These are phyloP conservation scores for Favolaschia claudopus DNA, from an alignment of 768 basidiomycete genomes.

Conservation along the genomic window DNA sequence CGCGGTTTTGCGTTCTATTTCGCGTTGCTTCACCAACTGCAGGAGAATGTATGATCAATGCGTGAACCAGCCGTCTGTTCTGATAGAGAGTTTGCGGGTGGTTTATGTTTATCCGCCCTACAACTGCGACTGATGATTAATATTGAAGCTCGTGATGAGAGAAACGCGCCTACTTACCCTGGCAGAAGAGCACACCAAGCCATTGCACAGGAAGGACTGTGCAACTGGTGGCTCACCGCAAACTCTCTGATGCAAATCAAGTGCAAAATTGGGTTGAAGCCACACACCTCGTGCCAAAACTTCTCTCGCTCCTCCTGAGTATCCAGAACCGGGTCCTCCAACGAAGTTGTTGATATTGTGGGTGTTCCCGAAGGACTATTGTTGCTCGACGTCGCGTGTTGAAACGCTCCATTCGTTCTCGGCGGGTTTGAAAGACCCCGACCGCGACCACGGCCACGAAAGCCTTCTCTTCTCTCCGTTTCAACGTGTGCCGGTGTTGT, in stretches of 20 bases:
- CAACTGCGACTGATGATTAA: too few relatives aligned
- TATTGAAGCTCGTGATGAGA: too few relatives aligned
- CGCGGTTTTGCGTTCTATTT: slow-evolving; percentile 72
- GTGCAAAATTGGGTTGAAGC: not conserved
- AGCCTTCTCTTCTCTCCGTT: slow-evolving; percentile 69
- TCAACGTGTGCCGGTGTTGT: slow-evolving; percentile 50
- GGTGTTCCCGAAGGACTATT: slow-evolving; percentile 51
- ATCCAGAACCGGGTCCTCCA: slow-evolving; percentile 62
- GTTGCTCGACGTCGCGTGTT: slow-evolving; percentile 47
- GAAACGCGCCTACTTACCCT: too few relatives aligned
- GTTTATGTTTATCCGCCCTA: too few relatives aligned
- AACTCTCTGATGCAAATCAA: too few relatives aligned
- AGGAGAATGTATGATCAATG: slow-evolving; percentile 15
- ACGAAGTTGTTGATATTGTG: slow-evolving; percentile 36
- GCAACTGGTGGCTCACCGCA: too few relatives aligned
- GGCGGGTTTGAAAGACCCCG: slow-evolving; percentile 39
- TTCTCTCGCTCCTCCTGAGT: slow-evolving; percentile 69
- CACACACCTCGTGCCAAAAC: slow-evolving; percentile 76
- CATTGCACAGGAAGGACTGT: too few relatives aligned
- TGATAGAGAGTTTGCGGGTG: slow-evolving; percentile 1
- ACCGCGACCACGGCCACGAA: slow-evolving; percentile 63
- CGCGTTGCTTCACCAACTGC: slow-evolving; percentile 77
- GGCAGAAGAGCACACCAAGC: not conserved
- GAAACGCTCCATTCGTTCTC: slow-evolving; percentile 39
- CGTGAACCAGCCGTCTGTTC: slow-evolving; percentile 23